Percentiles rank a stretch among this genome's conserved stretches.
phyloP scores from a whole-genome alignment of 495 filamentous ascomycete species.

The Penicillium fimorum region DNA sequence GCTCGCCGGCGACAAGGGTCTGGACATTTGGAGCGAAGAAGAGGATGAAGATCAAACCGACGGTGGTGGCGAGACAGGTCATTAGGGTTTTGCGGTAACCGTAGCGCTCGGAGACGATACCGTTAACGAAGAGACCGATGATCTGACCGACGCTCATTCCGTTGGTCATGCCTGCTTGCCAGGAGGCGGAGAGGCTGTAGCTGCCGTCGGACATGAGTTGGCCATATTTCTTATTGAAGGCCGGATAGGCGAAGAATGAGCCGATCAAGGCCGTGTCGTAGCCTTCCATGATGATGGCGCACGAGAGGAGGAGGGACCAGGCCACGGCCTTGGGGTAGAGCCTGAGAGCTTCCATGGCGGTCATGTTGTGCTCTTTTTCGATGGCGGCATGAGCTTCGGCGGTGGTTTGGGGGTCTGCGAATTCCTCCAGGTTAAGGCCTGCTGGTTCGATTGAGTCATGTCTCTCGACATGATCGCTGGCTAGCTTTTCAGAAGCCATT shows the following conservation, averaged over 20 bases:
- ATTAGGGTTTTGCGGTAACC: constrained; percentile 69
- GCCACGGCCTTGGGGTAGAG: constrained; percentile 53
- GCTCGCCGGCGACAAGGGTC: constrained; percentile 63
- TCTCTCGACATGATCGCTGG: constrained; percentile 10
- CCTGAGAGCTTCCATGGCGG: constrained; percentile 37
- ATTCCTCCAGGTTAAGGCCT: not conserved
- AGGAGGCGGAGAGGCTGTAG: constrained; percentile 53
- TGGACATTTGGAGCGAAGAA: constrained; percentile 71
- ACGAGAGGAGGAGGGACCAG: constrained; percentile 51
- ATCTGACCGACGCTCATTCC: constrained; percentile 62
- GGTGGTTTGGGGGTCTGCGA: constrained; percentile 21
- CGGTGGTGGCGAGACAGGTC: constrained; percentile 58
- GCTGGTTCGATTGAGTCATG: not conserved
- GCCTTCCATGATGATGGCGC: constrained; percentile 53
- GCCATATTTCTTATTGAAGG: constrained; percentile 67
- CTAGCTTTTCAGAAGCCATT: constrained; percentile 6
- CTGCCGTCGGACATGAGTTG: constrained; percentile 46
- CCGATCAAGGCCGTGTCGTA: constrained; percentile 51
- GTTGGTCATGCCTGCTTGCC: constrained; percentile 73
- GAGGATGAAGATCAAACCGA: constrained; percentile 67
- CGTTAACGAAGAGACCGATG: constrained; percentile 62
- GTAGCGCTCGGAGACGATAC: constrained; percentile 65
- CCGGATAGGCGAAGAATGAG: constrained; percentile 41
- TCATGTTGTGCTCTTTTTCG: constrained; percentile 40
- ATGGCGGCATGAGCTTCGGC: constrained; percentile 15